Evolutionary conservation across 2,329 filamentous ascomycete species (phyloP), one percentile per base, ranked within the genome.

Genomic region (Escovopsis sp.): DNA sequence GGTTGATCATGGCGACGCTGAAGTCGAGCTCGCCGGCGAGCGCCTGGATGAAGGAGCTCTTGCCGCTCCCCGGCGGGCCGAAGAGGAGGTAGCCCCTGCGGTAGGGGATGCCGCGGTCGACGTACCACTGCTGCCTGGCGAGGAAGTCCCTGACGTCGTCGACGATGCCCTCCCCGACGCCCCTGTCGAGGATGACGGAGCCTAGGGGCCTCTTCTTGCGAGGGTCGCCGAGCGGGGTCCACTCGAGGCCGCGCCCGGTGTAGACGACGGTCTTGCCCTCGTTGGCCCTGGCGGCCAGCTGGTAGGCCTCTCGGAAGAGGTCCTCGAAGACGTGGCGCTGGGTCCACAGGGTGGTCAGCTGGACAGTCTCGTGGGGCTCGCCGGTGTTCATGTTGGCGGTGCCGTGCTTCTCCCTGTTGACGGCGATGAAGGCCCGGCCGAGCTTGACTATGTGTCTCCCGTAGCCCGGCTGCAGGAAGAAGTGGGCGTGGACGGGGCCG

Each of bases 211-310:
- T 72, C 63, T 96, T 95, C 50, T 82, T 77, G 50, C 87, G 78
- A 23, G 91, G 78, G 48, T 87, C 77, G 8, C 91, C 91, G 51
- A 96, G 82, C 11, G 75, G 77, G 45, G 78, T 71, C 91, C 91
- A 98, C 49, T 86, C 80, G 49, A 85, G 81, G 26, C 84, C 84
- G 58, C 85, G 77, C 19, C 85, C 82, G 23, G 85, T 87, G 61
- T 91, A 95, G 43, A 98, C 87, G 10, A 86, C 73, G 0, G 89
- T 98, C 64, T 94, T 95, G 23, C 91, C 91, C 59, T 96, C 85
- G 43, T 86, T 81, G 33, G 82, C 82, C 53, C 80, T 77, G 32
- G 78, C 73, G 2, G 88, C 87, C 45, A 95, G 71, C 15, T 74
- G 69, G 56, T 94, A 85, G 4, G 91, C 89, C 61, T 96, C 86